These are phyloP conservation scores for Paraconiothyrium brasiliense DNA, from an alignment of 2,329 filamentous ascomycete genomes.

Conservation along the genomic window DNA sequence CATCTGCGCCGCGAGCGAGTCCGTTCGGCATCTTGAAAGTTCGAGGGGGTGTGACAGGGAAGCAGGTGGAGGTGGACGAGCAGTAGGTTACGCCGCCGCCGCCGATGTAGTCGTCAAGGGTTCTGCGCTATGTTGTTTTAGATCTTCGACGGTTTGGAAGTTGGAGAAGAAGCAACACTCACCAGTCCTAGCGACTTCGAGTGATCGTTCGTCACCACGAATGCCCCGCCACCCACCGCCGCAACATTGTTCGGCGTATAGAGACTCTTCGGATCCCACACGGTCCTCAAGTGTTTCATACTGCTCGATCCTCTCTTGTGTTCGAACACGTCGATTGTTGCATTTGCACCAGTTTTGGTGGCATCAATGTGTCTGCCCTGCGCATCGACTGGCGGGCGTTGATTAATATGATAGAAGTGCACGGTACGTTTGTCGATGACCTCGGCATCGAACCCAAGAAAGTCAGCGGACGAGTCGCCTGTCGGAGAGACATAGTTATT, in stretches of 20 bases:
- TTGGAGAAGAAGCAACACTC: background rate
- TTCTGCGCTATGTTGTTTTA: conserved; percentile 17
- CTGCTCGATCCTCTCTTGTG: conserved; percentile 6
- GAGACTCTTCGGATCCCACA: background rate
- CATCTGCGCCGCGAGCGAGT: conserved; percentile 32
- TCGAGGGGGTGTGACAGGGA: conserved; percentile 24
- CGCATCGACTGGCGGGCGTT: conserved; percentile 36
- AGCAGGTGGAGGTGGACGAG: conserved; percentile 27
- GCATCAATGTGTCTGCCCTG: conserved; percentile 34
- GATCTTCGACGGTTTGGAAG: background rate
- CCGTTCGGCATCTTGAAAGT: conserved; percentile 44
- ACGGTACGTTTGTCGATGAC: conserved; percentile 34
- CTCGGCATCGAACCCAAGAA: conserved; percentile 40
- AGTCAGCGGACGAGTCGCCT: conserved; percentile 33
- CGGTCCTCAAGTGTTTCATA: conserved; percentile 18
- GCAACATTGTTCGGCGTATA: conserved; percentile 19
- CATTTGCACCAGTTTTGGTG: conserved; percentile 33
- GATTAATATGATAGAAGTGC: conserved; percentile 41
- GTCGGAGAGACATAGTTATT: conserved; percentile 34
- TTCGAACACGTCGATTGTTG: conserved; percentile 32
- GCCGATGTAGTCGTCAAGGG: conserved; percentile 37
- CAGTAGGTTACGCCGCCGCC: conserved; percentile 42
- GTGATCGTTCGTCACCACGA: conserved; percentile 31
- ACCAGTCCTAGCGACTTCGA: conserved; percentile 21
- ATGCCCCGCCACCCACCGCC: conserved; percentile 7